These are phyloP conservation scores for Talaromyces proteolyticus DNA, from an alignment of 495 filamentous ascomycete genomes.

Conservation along the genomic window DNA sequence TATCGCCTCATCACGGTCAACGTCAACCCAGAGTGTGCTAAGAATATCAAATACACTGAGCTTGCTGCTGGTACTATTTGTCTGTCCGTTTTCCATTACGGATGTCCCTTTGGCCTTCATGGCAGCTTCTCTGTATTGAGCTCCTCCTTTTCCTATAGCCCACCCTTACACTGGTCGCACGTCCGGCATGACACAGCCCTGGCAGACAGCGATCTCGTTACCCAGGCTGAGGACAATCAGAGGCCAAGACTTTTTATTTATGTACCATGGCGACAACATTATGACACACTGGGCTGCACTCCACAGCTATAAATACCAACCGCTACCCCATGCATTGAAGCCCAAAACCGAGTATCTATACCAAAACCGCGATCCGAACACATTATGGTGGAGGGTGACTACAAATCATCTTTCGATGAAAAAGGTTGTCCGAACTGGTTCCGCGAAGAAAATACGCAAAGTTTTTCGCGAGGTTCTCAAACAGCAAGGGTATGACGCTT, in stretches of 20 bases:
- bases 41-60: no score
- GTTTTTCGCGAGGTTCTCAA: constrained; percentile 52
- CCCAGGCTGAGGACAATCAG: not conserved
- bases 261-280: not conserved
- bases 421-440: constrained; percentile 48
- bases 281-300: not conserved
- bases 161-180: no score
- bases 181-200: not conserved
- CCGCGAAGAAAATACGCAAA: constrained; percentile 37
- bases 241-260: not conserved
- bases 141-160: no score
- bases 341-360: constrained; percentile 33
- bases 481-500: constrained; percentile 46
- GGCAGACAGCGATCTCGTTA: no score
- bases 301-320: not conserved
- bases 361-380: constrained; percentile 22
- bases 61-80: no score
- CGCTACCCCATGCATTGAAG: constrained; percentile 3
- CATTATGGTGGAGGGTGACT: constrained; percentile 46
- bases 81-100: no score
- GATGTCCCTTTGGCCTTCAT: no score
- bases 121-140: no score
- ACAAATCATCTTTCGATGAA: constrained; percentile 20
- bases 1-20: no score
- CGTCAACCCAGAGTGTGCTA: not conserved